Evolutionary conservation across 2,329 filamentous ascomycete genomes (phyloP), one percentile per base, ranked within the genome.

Genomic region (Macrophomina phaseolina): DNA sequence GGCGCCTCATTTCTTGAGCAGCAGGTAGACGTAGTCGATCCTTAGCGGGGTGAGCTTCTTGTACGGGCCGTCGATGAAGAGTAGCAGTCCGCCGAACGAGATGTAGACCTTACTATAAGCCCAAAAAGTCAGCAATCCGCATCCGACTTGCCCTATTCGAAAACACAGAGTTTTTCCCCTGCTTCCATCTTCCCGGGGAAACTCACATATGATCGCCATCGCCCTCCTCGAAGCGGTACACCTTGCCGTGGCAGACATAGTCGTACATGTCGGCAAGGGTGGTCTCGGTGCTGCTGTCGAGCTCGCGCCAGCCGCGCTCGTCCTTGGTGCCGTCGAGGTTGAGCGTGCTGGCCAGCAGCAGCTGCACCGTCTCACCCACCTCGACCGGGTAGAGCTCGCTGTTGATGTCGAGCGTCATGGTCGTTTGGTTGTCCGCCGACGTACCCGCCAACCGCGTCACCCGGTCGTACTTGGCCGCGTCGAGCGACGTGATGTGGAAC

Each of bases 391-490:
- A 97, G 7, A 99, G 87, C 81, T 99, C 94, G 67, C 88, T 91
- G 84, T 98, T 97, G 81, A 98, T 89, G 81, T 99, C 95, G 68
- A 99, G 91, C 5, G 88, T 90, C 83, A 98, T 89, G 70, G 88
- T 85, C 36, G 91, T 92, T 85, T 73, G 86, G 80, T 94, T 87
- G 81, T 97, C 93, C 71, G 86, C 84, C 30, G 91, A 94, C 62
- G 86, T 91, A 76, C 89, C 93, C 65, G 84, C 88, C 76, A 98
- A 88, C 72, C 95, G 94, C 65, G 92, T 91, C 32, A 97, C 94
- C 70, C 94, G 92, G 82, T 98, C 95, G 81, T 99, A 99, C 82
- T 97, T 97, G 75, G 90, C 87, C 75, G 89, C 86, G 82, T 97
- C 91, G 78, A 93, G 84, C 65, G 87, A 82, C 72, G 89, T 94